Percentiles rank a stretch among this genome's conserved stretches.
phyloP scores from a whole-genome alignment of 208 protist genomes.

The Acanthamoeba culbertsoni region DNA sequence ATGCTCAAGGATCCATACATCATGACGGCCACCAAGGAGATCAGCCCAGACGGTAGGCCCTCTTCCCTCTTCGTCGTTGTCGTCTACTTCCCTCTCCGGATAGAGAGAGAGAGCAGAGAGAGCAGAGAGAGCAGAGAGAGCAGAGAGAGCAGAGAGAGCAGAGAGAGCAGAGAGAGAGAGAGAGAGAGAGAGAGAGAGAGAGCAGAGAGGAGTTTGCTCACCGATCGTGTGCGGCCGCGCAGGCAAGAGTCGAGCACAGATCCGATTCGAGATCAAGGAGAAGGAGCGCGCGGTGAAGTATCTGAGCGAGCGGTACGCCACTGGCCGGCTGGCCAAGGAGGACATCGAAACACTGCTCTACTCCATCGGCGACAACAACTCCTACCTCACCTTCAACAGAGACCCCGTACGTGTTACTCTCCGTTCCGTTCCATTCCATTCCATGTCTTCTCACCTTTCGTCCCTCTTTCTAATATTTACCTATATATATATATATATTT shows the following conservation, averaged over 20 bases:
- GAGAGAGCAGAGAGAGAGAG: too few relatives aligned
- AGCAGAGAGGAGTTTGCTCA: too few relatives aligned
- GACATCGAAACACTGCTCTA: slow-evolving; percentile 88
- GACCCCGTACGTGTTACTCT: slow-evolving; percentile 76
- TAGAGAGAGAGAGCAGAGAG: too few relatives aligned
- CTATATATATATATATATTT: neutral
- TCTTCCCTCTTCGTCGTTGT: neutral
- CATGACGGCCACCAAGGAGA: slow-evolving; percentile 78
- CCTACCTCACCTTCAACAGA: slow-evolving; percentile 89
- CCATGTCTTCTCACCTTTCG: neutral
- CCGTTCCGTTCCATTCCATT: neutral
- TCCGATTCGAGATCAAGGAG: slow-evolving; percentile 75
- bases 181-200: too few relatives aligned
- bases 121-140: too few relatives aligned
- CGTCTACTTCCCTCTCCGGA: too few relatives aligned
- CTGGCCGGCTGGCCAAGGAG: slow-evolving; percentile 24
- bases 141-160: too few relatives aligned
- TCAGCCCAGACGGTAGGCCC: neutral
- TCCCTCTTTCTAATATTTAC: neutral
- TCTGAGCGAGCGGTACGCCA: slow-evolving; percentile 64
- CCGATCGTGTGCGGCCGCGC: too few relatives aligned
- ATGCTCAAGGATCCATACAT: slow-evolving; percentile 84
- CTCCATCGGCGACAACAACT: slow-evolving; percentile 93
- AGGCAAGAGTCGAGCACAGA: slow-evolving; percentile 64
- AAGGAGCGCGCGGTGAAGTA: slow-evolving; percentile 77